A percentile compares a stretch with the other conserved stretches of the same genome.
These are phyloP conservation scores for Carex myosuroides DNA, from an alignment of 176 grass and related monocot species.

Conservation along the genomic window DNA sequence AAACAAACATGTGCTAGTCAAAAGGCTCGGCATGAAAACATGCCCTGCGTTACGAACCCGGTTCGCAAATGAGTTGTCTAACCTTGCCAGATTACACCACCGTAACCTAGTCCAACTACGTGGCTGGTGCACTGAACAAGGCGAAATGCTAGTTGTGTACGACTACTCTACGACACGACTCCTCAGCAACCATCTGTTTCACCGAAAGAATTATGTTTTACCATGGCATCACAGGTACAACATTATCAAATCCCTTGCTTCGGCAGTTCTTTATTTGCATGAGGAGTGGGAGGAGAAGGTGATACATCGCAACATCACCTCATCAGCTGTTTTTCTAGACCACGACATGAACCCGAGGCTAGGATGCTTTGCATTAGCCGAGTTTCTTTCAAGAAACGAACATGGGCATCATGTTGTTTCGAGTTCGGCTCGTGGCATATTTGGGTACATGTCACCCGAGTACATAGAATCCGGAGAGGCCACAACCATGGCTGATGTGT, in stretches of 20 bases:
- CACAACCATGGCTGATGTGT: conserved; percentile 72
- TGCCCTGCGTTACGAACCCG: conserved; percentile 74
- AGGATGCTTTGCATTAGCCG: conserved; percentile 77
- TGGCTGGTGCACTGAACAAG: conserved; percentile 91
- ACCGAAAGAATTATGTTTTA: conserved; percentile 8
- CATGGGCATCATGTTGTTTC: conserved; percentile 33
- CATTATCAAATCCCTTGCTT: conserved; percentile 72
- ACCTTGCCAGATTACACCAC: conserved; percentile 64
- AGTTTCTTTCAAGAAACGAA: conserved; percentile 80
- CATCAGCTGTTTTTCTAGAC: conserved; percentile 71
- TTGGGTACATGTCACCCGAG: conserved; percentile 91
- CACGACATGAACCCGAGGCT: conserved; percentile 62
- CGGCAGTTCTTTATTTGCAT: conserved; percentile 70
- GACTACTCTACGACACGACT: conserved; percentile 61
- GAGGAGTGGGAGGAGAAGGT: conserved; percentile 98
- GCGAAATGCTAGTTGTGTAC: conserved; percentile 94
- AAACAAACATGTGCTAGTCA: conserved; percentile 66
- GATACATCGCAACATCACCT: conserved; percentile 89
- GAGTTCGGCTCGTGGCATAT: conserved; percentile 55
- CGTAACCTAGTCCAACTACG: conserved; percentile 83
- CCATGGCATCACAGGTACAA: conserved; percentile 68
- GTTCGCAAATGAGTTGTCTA: conserved; percentile 69
- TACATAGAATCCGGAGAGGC: conserved; percentile 70
- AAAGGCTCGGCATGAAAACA: conserved; percentile 90
- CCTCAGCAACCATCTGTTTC: conserved; percentile 59